A percentile compares a stretch with the other conserved stretches of the same genome.
Evolutionary conservation across 139 green algal genomes (phyloP).

Genomic region (Coelastrella sp.): DNA sequence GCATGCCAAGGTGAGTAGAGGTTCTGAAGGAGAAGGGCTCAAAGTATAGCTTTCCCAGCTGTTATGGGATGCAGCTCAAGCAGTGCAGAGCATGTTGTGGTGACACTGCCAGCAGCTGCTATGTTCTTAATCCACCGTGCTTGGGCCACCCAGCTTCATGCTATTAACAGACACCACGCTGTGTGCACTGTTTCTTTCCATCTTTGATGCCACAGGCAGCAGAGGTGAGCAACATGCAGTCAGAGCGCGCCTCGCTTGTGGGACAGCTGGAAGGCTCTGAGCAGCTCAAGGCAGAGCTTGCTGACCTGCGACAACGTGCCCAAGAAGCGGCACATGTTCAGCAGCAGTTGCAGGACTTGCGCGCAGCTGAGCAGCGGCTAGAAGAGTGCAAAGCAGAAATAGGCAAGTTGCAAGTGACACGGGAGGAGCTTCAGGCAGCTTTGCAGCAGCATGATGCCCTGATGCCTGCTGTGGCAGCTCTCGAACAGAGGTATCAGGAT

Average conservation of each 20-base stretch:
- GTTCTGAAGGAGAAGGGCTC: background rate
- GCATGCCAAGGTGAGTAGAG: background rate
- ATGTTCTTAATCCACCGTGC: background rate
- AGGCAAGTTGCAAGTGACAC: background rate
- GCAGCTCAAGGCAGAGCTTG: background rate
- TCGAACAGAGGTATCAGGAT: background rate
- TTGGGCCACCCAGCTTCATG: background rate
- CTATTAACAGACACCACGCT: no score
- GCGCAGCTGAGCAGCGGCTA: background rate
- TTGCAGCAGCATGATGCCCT: conserved; percentile 26
- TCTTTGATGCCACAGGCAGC: conserved; percentile 5
- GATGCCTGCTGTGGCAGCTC: background rate
- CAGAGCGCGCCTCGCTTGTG: background rate
- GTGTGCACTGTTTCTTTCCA: no score
- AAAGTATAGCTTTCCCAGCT: background rate
- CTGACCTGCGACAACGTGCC: background rate
- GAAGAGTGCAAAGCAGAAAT: background rate
- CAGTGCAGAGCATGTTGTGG: background rate
- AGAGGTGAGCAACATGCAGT: conserved; percentile 24
- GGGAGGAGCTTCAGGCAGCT: conserved; percentile 25
- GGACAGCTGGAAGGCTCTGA: background rate
- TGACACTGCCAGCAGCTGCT: background rate
- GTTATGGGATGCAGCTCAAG: background rate
- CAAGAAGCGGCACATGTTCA: background rate
- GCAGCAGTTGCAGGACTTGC: background rate